Percentiles rank a stretch among this genome's conserved stretches.
Evolutionary conservation across 2,329 filamentous ascomycete genomes (phyloP).

Genomic region (Fusarium beomiforme): DNA sequence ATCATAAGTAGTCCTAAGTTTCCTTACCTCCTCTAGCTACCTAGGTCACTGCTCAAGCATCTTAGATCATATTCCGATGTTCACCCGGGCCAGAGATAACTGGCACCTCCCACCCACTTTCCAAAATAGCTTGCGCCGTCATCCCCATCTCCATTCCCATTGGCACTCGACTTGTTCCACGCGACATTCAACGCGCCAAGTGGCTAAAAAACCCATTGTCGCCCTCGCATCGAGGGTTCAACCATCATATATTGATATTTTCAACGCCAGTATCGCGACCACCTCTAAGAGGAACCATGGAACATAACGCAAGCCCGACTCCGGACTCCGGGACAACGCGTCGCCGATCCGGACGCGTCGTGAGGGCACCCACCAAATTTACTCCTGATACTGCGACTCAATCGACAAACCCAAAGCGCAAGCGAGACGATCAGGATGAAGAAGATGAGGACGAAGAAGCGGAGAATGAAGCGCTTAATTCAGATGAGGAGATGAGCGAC

Average conservation of each 20-base stretch:
- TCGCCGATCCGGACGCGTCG: slow-evolving; percentile 76
- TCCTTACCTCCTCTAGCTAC: no score
- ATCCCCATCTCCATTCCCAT: slow-evolving; percentile 25
- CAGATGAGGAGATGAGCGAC: slow-evolving; percentile 57
- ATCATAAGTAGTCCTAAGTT: no score
- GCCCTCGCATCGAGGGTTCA: slow-evolving; percentile 43
- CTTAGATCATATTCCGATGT: slow-evolving; percentile 29
- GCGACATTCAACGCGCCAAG: slow-evolving; percentile 46
- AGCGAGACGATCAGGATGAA: slow-evolving; percentile 61
- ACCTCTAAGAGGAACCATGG: slow-evolving; percentile 54
- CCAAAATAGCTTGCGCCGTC: slow-evolving; percentile 41
- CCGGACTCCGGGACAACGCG: slow-evolving; percentile 63
- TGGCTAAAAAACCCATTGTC: slow-evolving; percentile 44
- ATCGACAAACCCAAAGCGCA: slow-evolving; percentile 64
- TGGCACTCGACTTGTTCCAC: slow-evolving; percentile 28
- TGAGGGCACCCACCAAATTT: slow-evolving; percentile 69
- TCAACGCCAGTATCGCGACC: slow-evolving; percentile 38
- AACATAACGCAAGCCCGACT: slow-evolving; percentile 65
- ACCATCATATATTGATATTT: slow-evolving; percentile 21
- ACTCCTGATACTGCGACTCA: slow-evolving; percentile 57
- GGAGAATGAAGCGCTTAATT: slow-evolving; percentile 59
- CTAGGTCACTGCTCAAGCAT: no score
- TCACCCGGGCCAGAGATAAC: slow-evolving; percentile 33
- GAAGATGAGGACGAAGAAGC: slow-evolving; percentile 47
- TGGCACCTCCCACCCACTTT: slow-evolving; percentile 36